Conservation (phyloP, 2,329 filamentous ascomycete species). For the Colletotrichum navitas region DNA sequence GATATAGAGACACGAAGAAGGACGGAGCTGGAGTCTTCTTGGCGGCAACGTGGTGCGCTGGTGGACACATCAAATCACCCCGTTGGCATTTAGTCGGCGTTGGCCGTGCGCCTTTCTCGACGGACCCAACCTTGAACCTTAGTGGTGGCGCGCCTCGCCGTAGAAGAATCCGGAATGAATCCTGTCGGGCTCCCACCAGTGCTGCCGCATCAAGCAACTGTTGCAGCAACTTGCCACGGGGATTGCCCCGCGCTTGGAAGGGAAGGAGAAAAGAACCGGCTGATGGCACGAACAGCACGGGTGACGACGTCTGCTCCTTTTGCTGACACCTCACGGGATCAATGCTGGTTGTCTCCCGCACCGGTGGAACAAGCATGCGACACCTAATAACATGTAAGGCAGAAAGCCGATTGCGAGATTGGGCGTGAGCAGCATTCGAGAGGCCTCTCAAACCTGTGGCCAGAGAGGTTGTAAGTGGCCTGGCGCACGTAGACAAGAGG, state of each 20-base stretch:
- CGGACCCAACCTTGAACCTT: conserved; percentile 10
- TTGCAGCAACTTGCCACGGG: not conserved
- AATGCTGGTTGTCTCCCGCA: conserved; percentile 4
- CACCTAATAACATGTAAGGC: conserved; percentile 25
- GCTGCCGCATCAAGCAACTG: not conserved
- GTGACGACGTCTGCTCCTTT: conserved; percentile 25
- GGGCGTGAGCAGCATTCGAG: not conserved
- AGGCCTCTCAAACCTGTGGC: conserved; percentile 3
- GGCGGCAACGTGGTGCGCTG: conserved; percentile 33
- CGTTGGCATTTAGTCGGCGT: conserved; percentile 33
- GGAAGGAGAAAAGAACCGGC: conserved; percentile 8
- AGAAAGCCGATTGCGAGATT: conserved; percentile 17
- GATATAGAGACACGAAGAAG: conserved; percentile 1
- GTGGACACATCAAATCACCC: conserved; percentile 22
- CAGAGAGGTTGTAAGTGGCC: not conserved
- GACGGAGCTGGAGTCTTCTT: conserved; percentile 7
- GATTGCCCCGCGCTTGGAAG: conserved; percentile 14
- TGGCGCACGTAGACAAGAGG: not conserved
- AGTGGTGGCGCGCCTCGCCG: conserved; percentile 22
- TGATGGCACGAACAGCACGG: conserved; percentile 30
- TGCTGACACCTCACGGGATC: not conserved
- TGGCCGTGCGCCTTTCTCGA: conserved; percentile 17
- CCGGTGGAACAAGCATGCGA: conserved; percentile 25
- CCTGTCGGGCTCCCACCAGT: conserved; percentile 9
- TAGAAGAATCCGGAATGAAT: conserved; percentile 18